phyloP scores from a whole-genome alignment of 1,284 basidiomycete species.

The Cronartium ribicola region DNA sequence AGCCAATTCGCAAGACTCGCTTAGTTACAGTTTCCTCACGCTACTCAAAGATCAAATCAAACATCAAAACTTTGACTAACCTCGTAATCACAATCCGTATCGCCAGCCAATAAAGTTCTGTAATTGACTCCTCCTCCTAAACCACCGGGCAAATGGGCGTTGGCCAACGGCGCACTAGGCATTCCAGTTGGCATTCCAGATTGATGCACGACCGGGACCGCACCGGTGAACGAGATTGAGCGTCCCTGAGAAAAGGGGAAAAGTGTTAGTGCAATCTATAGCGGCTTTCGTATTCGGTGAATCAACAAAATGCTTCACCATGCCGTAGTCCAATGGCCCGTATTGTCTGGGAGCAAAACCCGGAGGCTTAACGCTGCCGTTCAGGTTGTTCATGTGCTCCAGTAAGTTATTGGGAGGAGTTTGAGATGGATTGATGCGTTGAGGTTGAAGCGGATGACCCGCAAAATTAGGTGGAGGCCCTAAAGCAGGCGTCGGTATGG shows the following conservation, averaged over 20 bases:
- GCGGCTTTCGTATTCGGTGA: background rate
- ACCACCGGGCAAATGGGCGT: constrained; percentile 2
- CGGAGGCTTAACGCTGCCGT: background rate
- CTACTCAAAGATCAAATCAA: background rate
- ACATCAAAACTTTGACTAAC: background rate
- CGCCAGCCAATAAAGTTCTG: constrained; percentile 35
- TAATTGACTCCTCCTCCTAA: constrained; percentile 40
- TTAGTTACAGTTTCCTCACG: background rate
- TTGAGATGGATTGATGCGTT: background rate
- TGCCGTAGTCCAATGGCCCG: constrained; percentile 36
- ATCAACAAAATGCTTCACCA: constrained; percentile 7
- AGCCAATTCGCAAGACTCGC: background rate
- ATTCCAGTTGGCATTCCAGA: background rate
- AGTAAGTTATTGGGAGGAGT: background rate
- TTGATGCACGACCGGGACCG: constrained; percentile 9
- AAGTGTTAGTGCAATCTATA: too few relatives aligned
- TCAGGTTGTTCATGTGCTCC: constrained; percentile 16
- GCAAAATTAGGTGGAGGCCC: background rate
- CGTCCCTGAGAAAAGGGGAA: constrained; percentile 6
- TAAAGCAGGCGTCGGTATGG: background rate
- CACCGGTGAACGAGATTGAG: constrained; percentile 19
- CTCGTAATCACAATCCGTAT: constrained; percentile 42
- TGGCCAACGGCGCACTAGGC: background rate
- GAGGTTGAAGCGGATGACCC: background rate
- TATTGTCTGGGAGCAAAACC: constrained; percentile 25